Conservation (phyloP, 139 green algal genomes). For the Tetradesmus lagerheimii region DNA sequence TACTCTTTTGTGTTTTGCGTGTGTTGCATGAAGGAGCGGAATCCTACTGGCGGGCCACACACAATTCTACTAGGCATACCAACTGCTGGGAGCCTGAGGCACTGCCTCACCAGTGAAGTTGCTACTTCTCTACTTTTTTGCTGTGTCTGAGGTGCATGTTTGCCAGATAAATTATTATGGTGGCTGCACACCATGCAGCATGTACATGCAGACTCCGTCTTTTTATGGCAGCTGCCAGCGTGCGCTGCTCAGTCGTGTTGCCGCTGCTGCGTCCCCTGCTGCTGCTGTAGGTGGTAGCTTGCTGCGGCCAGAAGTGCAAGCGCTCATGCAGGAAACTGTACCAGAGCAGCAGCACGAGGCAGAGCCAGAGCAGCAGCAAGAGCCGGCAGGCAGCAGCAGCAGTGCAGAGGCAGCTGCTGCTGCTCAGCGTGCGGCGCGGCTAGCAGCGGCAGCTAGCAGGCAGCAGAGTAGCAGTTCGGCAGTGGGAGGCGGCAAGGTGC, state of each 20-base stretch:
- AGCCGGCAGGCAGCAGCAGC: not conserved
- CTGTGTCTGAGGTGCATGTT: no score
- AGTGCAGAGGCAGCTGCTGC: conserved; percentile 12
- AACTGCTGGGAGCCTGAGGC: no score
- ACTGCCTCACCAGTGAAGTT: not conserved
- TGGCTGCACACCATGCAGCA: no score
- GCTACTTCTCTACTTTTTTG: no score
- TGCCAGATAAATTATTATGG: no score
- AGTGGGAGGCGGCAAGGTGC: conserved; percentile 32
- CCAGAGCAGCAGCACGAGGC: not conserved
- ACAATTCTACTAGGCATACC: no score
- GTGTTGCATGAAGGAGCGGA: no score
- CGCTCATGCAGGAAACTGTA: conserved; percentile 41
- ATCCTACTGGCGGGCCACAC: no score
- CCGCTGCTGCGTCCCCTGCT: not conserved
- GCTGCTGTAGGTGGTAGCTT: not conserved
- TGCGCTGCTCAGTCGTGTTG: not conserved
- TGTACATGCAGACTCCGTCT: no score
- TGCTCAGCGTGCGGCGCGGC: conserved; percentile 1
- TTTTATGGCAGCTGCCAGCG: not conserved
- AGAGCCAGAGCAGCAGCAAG: conserved; percentile 13
- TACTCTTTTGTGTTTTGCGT: not conserved
- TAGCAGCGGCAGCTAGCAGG: conserved; percentile 29
- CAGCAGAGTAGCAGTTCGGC: not conserved
- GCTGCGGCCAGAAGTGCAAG: conserved; percentile 30